Percentiles rank a stretch among this genome's conserved stretches.
Conservation (phyloP, 164 flowering plant genomes). For the Liriodendron chinense region DNA sequence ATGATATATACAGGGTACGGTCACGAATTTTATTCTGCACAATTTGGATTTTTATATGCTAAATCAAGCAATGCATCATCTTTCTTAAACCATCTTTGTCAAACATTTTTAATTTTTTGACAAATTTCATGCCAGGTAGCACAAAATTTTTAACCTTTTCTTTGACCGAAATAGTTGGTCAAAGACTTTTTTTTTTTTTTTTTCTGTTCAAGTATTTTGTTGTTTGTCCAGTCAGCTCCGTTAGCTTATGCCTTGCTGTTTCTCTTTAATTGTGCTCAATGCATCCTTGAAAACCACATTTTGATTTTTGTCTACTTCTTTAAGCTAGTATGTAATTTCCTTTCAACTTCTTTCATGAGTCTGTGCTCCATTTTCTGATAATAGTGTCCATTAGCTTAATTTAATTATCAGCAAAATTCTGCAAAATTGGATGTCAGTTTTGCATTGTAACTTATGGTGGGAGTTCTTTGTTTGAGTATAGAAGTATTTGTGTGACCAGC, state of each 20-base stretch:
- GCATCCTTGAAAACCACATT: no score
- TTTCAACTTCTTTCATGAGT: not conserved
- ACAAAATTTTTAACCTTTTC: not conserved
- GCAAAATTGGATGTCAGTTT: no score
- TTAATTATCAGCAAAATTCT: not conserved
- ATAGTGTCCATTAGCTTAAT: not conserved
- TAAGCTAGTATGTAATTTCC: not conserved
- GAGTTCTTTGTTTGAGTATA: no score
- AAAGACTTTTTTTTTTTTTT: no score
- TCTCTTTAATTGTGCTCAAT: not conserved
- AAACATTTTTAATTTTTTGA: not conserved
- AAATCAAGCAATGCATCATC: not conserved
- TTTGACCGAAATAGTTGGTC: not conserved
- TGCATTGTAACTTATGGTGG: no score
- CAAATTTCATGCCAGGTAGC: not conserved
- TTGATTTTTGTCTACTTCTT: no score
- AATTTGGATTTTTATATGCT: not conserved
- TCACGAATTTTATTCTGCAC: not conserved
- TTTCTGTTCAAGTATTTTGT: not conserved
- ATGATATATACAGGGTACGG: slow-evolving; percentile 83
- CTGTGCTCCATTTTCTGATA: not conserved
- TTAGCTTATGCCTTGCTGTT: not conserved
- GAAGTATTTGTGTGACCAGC: no score
- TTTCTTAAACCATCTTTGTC: not conserved
- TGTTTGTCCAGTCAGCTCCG: not conserved